Percentiles rank a stretch among this genome's conserved stretches.
These are phyloP conservation scores for Pythium folliculosum DNA, from an alignment of 352 stramenopile genomes.

Conservation along the genomic window DNA sequence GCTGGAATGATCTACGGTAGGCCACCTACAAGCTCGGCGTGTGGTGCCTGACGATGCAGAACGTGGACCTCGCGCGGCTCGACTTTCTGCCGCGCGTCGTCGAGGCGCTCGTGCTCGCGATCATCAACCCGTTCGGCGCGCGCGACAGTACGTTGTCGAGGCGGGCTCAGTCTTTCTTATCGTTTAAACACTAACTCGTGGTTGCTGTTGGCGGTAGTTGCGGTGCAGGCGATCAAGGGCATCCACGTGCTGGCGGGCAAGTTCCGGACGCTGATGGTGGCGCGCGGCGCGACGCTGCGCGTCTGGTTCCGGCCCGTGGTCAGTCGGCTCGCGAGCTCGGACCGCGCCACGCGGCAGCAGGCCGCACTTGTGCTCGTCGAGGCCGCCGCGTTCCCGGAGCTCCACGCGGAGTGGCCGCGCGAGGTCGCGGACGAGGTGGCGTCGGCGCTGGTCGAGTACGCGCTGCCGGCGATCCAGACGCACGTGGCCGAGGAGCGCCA, in stretches of 20 bases:
- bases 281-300: slow-evolving; percentile 30
- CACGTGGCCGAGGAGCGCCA: slow-evolving; percentile 44
- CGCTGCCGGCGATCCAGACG: slow-evolving; percentile 55
- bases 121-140: slow-evolving; percentile 75
- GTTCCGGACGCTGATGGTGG: slow-evolving; percentile 42
- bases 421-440: slow-evolving; percentile 39
- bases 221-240: slow-evolving; percentile 64
- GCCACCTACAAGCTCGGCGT: slow-evolving; percentile 70
- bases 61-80: slow-evolving; percentile 48
- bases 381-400: slow-evolving; percentile 14
- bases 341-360: slow-evolving; percentile 48
- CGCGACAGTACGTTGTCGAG: slow-evolving; percentile 52
- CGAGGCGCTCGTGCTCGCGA: slow-evolving; percentile 65
- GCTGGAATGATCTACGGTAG: slow-evolving; percentile 14
- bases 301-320: slow-evolving; percentile 56
- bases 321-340: slow-evolving; percentile 56
- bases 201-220: slow-evolving; percentile 34
- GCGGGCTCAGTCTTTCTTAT: too few relatives aligned
- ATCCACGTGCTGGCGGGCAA: slow-evolving; percentile 58
- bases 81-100: slow-evolving; percentile 51
- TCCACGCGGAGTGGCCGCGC: slow-evolving; percentile 1
- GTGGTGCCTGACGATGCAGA: slow-evolving; percentile 67
- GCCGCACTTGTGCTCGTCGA: slow-evolving; percentile 53
- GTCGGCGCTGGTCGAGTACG: slow-evolving; percentile 43
- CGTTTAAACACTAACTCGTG: slow-evolving; percentile 6